Base-by-base conservation (phyloP, 2,329 filamentous ascomycete genomes). In the Fusarium protoensiforme region DNA sequence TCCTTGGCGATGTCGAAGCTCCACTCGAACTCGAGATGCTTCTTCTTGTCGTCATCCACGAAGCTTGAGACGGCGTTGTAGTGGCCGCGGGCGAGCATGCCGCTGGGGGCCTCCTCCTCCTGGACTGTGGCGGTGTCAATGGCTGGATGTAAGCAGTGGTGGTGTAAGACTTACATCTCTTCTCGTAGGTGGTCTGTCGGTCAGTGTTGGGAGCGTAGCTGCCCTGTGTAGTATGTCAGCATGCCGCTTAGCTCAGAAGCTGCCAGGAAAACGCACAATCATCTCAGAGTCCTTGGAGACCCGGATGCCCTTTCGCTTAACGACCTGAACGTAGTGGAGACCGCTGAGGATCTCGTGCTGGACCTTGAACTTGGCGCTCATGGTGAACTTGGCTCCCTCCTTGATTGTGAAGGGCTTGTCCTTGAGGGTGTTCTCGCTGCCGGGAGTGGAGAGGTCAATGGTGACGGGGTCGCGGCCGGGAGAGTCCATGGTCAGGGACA, bases 381-480 rank as follows among this genome's bases (percentile, higher is more conserved):
- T 98, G 84, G 93, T 94, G 87, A 98, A 99, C 78, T 91, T 93
- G 77, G 93, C 91, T 64, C 94, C 95, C 84, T 98, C 96, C 89
- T 98, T 99, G 87, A 99, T 98, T 81, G 90, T 96, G 87, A 99
- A 99, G 16, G 96, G 96, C 82, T 96, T 93, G 81, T 94, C 89
- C 87, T 97, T 97, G 75, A 99, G 92, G 16, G 88, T 90, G 5
- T 89, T 87, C 79, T 98, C 89, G 71, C 93, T 92, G 67, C 92
- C 93, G 24, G 93, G 88, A 9, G 89, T 84, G 65, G 91, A 92
- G 46, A 98, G 91, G 80, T 98, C 94, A 83, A 99, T 96, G 77
- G 93, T 93, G 79, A 98, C 96, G 79, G 97, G 94, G 8, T 87
- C 81, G 58, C 95, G 95, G 68, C 94, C 96, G 73, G 92, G 89